A percentile compares a stretch with the other conserved stretches of the same genome.
Evolutionary conservation across 2,329 filamentous ascomycete genomes (phyloP).

Genomic region (Colletotrichum tamarilloi): DNA sequence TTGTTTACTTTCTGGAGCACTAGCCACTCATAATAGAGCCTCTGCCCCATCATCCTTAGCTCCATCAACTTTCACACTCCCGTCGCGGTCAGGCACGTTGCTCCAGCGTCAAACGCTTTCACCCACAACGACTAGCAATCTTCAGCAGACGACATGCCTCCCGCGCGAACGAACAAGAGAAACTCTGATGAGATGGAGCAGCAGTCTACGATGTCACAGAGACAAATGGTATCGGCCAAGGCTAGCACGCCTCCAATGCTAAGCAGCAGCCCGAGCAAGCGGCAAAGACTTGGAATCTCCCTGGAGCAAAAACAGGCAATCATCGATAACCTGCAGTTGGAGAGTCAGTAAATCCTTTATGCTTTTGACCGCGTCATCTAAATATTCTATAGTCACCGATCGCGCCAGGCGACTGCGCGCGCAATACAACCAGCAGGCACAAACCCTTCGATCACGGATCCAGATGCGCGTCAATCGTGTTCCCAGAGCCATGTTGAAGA

Average conservation of each 20-base stretch:
- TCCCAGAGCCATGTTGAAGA: constrained; percentile 80
- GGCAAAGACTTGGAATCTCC: constrained; percentile 70
- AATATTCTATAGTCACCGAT: constrained; percentile 75
- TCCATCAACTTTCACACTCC: constrained; percentile 16
- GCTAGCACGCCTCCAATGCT: constrained; percentile 50
- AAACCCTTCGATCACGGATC: constrained; percentile 85
- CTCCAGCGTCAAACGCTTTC: constrained; percentile 8
- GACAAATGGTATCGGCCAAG: constrained; percentile 45
- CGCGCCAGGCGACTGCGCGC: constrained; percentile 87
- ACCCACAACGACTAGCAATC: constrained; percentile 42
- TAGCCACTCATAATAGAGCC: constrained; percentile 36
- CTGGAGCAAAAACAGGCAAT: constrained; percentile 84
- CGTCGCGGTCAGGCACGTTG: constrained; percentile 13
- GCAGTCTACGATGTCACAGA: constrained; percentile 38
- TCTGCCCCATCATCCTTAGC: constrained; percentile 5
- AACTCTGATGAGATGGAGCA: constrained; percentile 39
- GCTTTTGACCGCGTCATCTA: constrained; percentile 24
- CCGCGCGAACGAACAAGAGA: constrained; percentile 52
- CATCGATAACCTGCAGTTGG: constrained; percentile 89
- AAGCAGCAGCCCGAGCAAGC: constrained; percentile 71
- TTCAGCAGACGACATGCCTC: constrained; percentile 57
- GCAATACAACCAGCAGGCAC: constrained; percentile 89
- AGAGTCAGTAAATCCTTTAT: constrained; percentile 69
- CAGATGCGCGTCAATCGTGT: constrained; percentile 96
- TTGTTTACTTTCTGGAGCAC: constrained; percentile 40